Evolutionary conservation across 2,329 filamentous ascomycete species (phyloP).

Genomic region (Penicillium aurantiogriseum): DNA sequence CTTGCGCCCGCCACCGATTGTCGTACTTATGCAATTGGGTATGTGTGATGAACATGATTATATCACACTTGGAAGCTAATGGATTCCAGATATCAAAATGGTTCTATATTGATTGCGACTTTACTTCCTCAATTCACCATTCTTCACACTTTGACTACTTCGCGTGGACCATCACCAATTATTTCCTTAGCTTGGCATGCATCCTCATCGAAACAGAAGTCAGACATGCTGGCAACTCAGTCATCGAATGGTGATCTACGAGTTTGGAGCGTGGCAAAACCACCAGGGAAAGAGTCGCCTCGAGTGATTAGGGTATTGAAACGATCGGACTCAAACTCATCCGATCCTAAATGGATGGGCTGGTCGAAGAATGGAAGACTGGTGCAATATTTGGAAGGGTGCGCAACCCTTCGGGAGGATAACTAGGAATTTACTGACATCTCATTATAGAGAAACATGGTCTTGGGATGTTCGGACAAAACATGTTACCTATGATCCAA

Average conservation of each 20-base stretch:
- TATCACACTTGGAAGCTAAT: background rate
- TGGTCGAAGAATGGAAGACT: slow-evolving; percentile 99
- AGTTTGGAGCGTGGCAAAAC: slow-evolving; percentile 95
- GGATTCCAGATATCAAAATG: slow-evolving; percentile 77
- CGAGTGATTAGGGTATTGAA: slow-evolving; percentile 87
- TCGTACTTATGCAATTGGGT: slow-evolving; percentile 95
- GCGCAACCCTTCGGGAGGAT: slow-evolving; percentile 43
- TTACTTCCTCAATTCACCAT: slow-evolving; percentile 92
- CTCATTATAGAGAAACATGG: slow-evolving; percentile 68
- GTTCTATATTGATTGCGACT: slow-evolving; percentile 84
- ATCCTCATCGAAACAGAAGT: slow-evolving; percentile 91
- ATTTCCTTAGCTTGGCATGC: slow-evolving; percentile 91
- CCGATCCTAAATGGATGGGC: slow-evolving; percentile 89
- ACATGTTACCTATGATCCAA: slow-evolving; percentile 83
- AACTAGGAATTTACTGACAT: background rate
- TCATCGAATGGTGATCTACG: slow-evolving; percentile 87
- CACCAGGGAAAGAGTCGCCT: slow-evolving; percentile 67
- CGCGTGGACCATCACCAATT: slow-evolving; percentile 79
- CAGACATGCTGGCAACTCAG: slow-evolving; percentile 94
- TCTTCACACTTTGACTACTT: slow-evolving; percentile 84
- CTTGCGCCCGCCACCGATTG: slow-evolving; percentile 86
- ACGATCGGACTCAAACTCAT: slow-evolving; percentile 68
- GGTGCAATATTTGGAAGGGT: slow-evolving; percentile 89
- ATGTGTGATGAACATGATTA: slow-evolving; percentile 34
- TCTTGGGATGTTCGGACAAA: slow-evolving; percentile 99